Evolutionary conservation across 495 filamentous ascomycete genomes (phyloP).

Genomic region (Mytilinidion resinicola): DNA sequence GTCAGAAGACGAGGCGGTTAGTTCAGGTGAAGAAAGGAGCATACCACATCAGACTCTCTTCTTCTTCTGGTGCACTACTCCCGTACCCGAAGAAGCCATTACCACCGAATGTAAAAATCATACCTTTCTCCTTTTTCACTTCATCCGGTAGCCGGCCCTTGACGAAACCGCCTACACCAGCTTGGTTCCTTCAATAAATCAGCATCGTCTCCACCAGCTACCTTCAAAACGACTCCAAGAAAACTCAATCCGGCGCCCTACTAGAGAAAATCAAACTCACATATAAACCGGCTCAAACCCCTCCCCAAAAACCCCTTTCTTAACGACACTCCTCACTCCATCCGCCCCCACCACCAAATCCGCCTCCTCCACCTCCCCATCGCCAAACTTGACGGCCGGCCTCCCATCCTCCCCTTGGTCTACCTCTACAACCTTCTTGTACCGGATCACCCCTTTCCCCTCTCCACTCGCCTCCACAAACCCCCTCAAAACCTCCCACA

Average conservation of each 20-base stretch:
- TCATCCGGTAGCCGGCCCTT: conserved; percentile 28
- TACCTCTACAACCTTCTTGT: conserved; percentile 16
- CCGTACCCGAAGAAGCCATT: conserved; percentile 56
- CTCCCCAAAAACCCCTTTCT: conserved; percentile 42
- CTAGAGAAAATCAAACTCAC: conserved; percentile 24
- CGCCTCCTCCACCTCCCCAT: conserved; percentile 29
- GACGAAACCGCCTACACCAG: conserved; percentile 52
- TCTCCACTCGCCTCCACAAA: conserved; percentile 6
- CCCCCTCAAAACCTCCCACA: conserved; percentile 20
- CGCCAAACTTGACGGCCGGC: conserved; percentile 29
- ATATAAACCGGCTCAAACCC: conserved; percentile 40
- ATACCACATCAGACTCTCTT: conserved; percentile 19
- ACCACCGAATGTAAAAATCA: conserved; percentile 48
- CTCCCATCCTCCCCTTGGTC: not conserved
- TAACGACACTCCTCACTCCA: conserved; percentile 49
- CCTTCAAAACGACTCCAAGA: not conserved
- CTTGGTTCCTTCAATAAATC: conserved; percentile 36
- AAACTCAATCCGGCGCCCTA: not conserved
- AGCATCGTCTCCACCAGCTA: not conserved
- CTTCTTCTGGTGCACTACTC: not conserved
- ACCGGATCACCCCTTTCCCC: conserved; percentile 16
- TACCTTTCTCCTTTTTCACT: conserved; percentile 36
- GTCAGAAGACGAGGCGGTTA: not conserved
- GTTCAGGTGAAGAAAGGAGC: not conserved
- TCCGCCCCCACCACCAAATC: conserved; percentile 58